These are phyloP conservation scores for Gonium pectorale DNA, from an alignment of 139 green algal genomes.

Conservation along the genomic window DNA sequence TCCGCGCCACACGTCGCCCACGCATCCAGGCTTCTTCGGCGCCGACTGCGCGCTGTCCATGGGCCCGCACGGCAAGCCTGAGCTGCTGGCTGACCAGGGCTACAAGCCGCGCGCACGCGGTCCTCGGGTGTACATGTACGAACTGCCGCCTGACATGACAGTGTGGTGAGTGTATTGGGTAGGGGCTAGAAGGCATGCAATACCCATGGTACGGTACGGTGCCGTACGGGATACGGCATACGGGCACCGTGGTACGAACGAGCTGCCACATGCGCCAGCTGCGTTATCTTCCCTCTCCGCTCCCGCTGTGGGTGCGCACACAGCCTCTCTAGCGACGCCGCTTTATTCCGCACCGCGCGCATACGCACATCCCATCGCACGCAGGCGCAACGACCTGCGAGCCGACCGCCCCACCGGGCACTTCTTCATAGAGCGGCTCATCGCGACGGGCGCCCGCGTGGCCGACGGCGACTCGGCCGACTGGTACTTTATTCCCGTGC, in stretches of 20 bases:
- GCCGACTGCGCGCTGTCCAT: constrained; percentile 49
- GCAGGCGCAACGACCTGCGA: constrained; percentile 47
- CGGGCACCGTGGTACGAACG: background rate
- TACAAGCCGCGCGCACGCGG: constrained; percentile 23
- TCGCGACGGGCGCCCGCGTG: constrained; percentile 40
- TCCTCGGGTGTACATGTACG: constrained; percentile 54
- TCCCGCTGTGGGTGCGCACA: too few relatives aligned
- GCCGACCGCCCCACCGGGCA: constrained; percentile 41
- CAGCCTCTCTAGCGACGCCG: background rate
- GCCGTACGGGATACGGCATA: too few relatives aligned
- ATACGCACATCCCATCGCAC: too few relatives aligned
- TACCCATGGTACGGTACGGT: too few relatives aligned
- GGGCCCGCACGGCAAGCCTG: constrained; percentile 22
- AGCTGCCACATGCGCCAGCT: too few relatives aligned
- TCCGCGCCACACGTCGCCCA: too few relatives aligned
- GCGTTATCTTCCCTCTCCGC: too few relatives aligned
- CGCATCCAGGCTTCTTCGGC: constrained; percentile 52
- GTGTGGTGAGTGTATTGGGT: background rate
- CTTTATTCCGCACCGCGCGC: too few relatives aligned
- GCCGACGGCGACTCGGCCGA: constrained; percentile 43
- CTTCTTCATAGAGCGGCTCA: constrained; percentile 43
- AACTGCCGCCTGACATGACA: constrained; percentile 20
- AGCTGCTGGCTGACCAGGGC: constrained; percentile 40
- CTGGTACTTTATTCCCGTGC: constrained; percentile 56
- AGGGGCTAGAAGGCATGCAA: background rate